A percentile compares a stretch with the other conserved stretches of the same genome.
Evolutionary conservation across 1,139 yeast genomes (phyloP).

Genomic region (Taphrina flavorubra): DNA sequence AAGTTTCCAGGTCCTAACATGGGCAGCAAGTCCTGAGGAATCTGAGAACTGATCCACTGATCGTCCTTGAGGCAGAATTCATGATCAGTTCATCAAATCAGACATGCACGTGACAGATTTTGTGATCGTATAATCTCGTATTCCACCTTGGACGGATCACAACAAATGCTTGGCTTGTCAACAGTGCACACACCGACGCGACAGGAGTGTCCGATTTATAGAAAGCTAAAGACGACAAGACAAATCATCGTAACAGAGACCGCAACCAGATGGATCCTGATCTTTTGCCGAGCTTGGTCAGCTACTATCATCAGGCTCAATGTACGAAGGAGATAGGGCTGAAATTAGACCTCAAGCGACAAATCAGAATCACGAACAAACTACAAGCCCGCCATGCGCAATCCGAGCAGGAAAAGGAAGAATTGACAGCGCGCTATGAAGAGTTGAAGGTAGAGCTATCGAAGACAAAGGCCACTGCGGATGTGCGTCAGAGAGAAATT

Average conservation of each 20-base stretch:
- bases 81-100: neutral
- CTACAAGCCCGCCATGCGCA: neutral
- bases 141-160: neutral
- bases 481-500: conserved; percentile 27
- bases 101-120: neutral
- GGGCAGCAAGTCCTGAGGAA: too few relatives aligned
- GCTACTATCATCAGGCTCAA: conserved; percentile 23
- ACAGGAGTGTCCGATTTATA: neutral
- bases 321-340: conserved; percentile 37
- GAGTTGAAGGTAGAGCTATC: conserved; percentile 4
- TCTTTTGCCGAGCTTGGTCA: conserved; percentile 8
- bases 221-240: too few relatives aligned
- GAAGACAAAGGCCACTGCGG: conserved; percentile 4
- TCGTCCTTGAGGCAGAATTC: neutral
- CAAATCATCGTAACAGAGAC: too few relatives aligned
- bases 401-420: neutral
- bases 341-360: conserved; percentile 13
- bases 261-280: conserved; percentile 14
- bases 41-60: neutral
- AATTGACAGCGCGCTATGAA: neutral
- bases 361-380: neutral
- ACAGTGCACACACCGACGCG: conserved; percentile 1
- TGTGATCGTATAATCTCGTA: neutral
- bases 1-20: too few relatives aligned
- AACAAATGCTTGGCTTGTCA: conserved; percentile 10